Evolutionary conservation across 2,329 filamentous ascomycete species (phyloP), one percentile per base, ranked within the genome.

Genomic region (Botryosphaeria agaves): DNA sequence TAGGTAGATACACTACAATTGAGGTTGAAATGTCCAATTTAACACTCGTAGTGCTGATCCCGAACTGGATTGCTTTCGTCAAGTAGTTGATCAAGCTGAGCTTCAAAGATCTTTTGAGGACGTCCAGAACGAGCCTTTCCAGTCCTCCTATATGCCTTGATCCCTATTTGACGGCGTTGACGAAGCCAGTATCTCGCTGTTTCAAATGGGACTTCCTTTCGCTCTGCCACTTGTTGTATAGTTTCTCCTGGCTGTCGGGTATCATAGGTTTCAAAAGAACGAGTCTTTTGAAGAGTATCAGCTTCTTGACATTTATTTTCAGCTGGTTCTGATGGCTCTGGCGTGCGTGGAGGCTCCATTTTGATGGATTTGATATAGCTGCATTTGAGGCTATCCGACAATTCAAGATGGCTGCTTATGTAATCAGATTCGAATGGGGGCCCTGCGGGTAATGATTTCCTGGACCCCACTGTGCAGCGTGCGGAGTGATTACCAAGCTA

Each of bases 51-150:
- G 19, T 21, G 19, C 11, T 21, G 19, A 21, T 21, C 11, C 7
- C 25, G 25, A 14, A 27, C n/a, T 27, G 25, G 25, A 16, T 27
- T 27, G 25, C 25, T 27, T 27, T 27, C 7, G 12, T 27, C 25
- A 14, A 27, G 25, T 12, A 27, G 14, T 27, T 27, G n/a, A 14
- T 27, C n/a, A 27, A 27, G 25, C 19, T 21, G 19, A 7, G 7
- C 19, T 11, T 21, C 19, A 21, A 11, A 21, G 11, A 21, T 21
- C 19, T 21, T 21, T 11, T 11, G 19, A 21, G 19, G 19, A 7
- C 19, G 19, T 21, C 19, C 19, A 21, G 19, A 21, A 11, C 19
- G 19, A 11, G 7, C 7, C 11, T 21, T 21, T 21, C 19, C 19
- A 21, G 19, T 21, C 19, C 19, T 21, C 19, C 19, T 21, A 11